Percentiles rank a stretch among this genome's conserved stretches.
Evolutionary conservation across 1,139 yeast species (phyloP).

Genomic region (Protomyces pachydermus): DNA sequence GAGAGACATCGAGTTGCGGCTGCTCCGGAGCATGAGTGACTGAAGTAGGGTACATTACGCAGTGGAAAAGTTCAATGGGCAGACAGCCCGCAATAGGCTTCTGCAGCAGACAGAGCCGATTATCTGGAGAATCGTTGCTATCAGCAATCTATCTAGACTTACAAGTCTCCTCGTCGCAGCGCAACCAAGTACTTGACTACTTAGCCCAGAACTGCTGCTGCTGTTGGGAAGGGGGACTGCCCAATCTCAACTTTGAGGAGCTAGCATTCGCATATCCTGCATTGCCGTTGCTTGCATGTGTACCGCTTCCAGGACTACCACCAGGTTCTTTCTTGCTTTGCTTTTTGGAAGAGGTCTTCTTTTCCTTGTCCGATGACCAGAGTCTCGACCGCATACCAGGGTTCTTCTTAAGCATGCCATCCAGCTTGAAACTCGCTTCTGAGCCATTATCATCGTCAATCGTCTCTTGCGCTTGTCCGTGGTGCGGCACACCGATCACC

Average conservation of each 20-base stretch:
- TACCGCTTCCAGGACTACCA: neutral
- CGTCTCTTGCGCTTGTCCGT: neutral
- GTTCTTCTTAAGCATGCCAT: slow-evolving; percentile 21
- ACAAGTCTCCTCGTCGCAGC: no score
- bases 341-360: slow-evolving; percentile 4
- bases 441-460: slow-evolving; percentile 19
- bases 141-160: no score
- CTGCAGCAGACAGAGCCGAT: no score
- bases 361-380: slow-evolving; percentile 21
- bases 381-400: slow-evolving; percentile 9
- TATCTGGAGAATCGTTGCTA: no score
- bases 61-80: no score
- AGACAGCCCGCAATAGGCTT: no score
- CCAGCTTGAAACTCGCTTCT: slow-evolving; percentile 22
- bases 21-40: no score
- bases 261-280: no score
- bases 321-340: neutral
- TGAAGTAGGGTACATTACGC: no score
- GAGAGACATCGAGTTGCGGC: no score
- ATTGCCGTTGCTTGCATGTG: neutral
- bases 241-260: neutral
- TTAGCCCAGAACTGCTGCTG: neutral
- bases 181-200: neutral
- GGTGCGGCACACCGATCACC: neutral
- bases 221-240: neutral